Percentiles rank a stretch among this genome's conserved stretches.
phyloP scores from a whole-genome alignment of 768 basidiomycete genomes.

The Pleurotus eryngii region DNA sequence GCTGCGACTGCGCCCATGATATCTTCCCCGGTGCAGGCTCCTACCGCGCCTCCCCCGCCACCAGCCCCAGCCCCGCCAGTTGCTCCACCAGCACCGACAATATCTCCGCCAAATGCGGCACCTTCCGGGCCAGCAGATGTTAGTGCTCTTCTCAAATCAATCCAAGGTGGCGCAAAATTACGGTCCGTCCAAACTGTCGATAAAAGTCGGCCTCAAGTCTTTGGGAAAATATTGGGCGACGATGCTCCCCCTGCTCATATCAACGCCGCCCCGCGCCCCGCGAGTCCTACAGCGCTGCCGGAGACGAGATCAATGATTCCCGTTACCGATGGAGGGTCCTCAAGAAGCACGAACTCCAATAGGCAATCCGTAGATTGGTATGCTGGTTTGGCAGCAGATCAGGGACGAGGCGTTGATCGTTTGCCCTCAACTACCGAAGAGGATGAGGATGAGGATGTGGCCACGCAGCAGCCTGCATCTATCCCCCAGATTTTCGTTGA shows the following conservation, averaged over 20 bases:
- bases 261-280: slow-evolving; percentile 39
- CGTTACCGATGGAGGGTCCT: slow-evolving; percentile 13
- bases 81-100: slow-evolving; percentile 27
- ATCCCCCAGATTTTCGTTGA: slow-evolving; percentile 61
- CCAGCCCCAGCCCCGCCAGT: slow-evolving; percentile 25
- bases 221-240: slow-evolving; percentile 81
- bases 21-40: slow-evolving; percentile 32
- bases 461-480: slow-evolving; percentile 15
- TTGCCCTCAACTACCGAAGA: slow-evolving; percentile 59
- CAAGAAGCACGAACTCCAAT: slow-evolving; percentile 34
- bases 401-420: slow-evolving; percentile 33
- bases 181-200: slow-evolving; percentile 81
- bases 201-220: slow-evolving; percentile 63
- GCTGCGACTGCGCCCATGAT: slow-evolving; percentile 12
- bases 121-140: slow-evolving; percentile 46
- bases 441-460: slow-evolving; percentile 50
- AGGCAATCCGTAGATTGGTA: slow-evolving; percentile 92
- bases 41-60: slow-evolving; percentile 24
- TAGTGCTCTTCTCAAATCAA: slow-evolving; percentile 70
- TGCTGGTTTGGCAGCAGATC: slow-evolving; percentile 78
- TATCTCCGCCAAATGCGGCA: slow-evolving; percentile 38
- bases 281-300: slow-evolving; percentile 35
- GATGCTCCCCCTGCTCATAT: slow-evolving; percentile 68
- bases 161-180: slow-evolving; percentile 72
- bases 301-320: slow-evolving; percentile 26